A percentile compares a stretch with the other conserved stretches of the same genome.
These are phyloP conservation scores for Komagataella populi DNA, from an alignment of 805 yeast species.

Conservation along the genomic window DNA sequence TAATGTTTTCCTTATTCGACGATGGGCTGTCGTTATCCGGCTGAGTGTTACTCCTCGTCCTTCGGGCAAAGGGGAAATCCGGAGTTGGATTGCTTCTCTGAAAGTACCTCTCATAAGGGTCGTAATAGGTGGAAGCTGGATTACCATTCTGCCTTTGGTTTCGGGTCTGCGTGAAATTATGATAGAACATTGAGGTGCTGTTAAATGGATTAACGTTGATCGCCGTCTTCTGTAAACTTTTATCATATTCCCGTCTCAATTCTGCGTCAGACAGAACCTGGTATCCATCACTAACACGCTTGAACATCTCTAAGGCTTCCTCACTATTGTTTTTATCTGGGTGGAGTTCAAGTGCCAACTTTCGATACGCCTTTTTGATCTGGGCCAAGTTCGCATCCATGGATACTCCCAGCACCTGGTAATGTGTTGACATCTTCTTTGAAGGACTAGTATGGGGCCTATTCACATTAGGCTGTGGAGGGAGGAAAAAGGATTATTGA, in stretches of 20 bases:
- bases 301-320: conserved; percentile 73
- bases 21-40: not conserved
- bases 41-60: not conserved
- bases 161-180: not conserved
- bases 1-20: not conserved
- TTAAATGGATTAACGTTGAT: conserved; percentile 7
- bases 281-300: conserved; percentile 86
- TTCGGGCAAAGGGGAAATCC: not conserved
- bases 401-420: conserved; percentile 59
- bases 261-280: conserved; percentile 66
- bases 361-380: conserved; percentile 71
- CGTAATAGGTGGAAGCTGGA: not conserved
- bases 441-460: not conserved
- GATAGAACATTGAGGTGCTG: conserved; percentile 1
- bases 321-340: conserved; percentile 82
- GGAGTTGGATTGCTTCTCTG: not conserved
- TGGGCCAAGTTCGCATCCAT: conserved; percentile 56
- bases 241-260: conserved; percentile 51
- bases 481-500: not conserved
- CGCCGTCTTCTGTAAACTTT: conserved; percentile 3
- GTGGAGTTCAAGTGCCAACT: conserved; percentile 68
- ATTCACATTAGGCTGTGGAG: not conserved
- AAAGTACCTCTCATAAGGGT: not conserved
- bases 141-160: not conserved
- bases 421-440: conserved; percentile 38